Conservation (phyloP, 495 filamentous ascomycete species). For the Aspergillus asperescens region DNA sequence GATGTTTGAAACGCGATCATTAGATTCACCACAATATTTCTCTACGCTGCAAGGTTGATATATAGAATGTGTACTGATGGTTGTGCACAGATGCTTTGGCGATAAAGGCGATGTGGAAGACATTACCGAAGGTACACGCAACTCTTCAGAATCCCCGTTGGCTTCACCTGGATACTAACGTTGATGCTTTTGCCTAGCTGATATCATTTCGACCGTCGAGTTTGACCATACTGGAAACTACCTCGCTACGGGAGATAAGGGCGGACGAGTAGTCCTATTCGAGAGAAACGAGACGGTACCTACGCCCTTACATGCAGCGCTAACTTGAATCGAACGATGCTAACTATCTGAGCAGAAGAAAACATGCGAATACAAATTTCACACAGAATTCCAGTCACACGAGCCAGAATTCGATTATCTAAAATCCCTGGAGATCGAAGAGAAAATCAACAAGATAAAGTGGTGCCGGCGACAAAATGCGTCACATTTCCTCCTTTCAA, state of each 20-base stretch:
- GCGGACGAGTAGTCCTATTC: slow-evolving; percentile 91
- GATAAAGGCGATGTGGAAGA: slow-evolving; percentile 99
- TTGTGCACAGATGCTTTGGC: slow-evolving; percentile 79
- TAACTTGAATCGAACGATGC: slow-evolving; percentile 10
- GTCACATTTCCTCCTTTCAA: slow-evolving; percentile 95
- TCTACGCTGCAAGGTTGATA: not conserved
- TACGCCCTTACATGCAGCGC: slow-evolving; percentile 2
- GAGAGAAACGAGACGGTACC: slow-evolving; percentile 93
- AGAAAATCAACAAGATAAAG: slow-evolving; percentile 99
- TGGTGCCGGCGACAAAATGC: slow-evolving; percentile 98
- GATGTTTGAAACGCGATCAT: not conserved
- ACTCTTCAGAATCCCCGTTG: not conserved
- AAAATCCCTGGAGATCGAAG: slow-evolving; percentile 98
- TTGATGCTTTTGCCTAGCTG: slow-evolving; percentile 52
- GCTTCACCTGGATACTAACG: slow-evolving; percentile 4
- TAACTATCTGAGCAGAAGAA: slow-evolving; percentile 72
- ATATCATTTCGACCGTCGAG: slow-evolving; percentile 99
- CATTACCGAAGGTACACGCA: slow-evolving; percentile 87
- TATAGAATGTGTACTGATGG: slow-evolving; percentile 7
- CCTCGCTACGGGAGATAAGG: slow-evolving; percentile 95
- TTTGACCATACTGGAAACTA: slow-evolving; percentile 99
- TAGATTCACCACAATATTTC: not conserved
- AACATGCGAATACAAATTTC: slow-evolving; percentile 99
- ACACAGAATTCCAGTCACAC: slow-evolving; percentile 99
- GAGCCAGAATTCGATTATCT: slow-evolving; percentile 99